phyloP scores from a whole-genome alignment of 1,139 yeast species.

The Protomyces gravidus region DNA sequence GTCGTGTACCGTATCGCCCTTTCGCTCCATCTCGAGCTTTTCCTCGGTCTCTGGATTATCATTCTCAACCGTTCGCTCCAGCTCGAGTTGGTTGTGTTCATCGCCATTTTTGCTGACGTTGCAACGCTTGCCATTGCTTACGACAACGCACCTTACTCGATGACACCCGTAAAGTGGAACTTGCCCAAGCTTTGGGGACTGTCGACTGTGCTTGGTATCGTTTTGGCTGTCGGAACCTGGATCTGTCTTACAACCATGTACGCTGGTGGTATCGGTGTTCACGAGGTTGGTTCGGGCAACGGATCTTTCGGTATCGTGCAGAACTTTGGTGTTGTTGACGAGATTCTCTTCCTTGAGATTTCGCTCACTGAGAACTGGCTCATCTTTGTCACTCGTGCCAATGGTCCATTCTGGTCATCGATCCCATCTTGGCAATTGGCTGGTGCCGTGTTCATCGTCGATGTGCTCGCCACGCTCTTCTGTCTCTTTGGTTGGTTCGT shows the following conservation, averaged over 20 bases:
- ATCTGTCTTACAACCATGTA: conserved; percentile 68
- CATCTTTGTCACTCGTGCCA: conserved; percentile 72
- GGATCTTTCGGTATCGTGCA: conserved; percentile 57
- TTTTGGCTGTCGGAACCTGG: conserved; percentile 70
- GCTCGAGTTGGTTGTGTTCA: conserved; percentile 66
- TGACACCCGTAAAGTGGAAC: conserved; percentile 98
- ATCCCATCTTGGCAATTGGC: conserved; percentile 69
- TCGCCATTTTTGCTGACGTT: conserved; percentile 73
- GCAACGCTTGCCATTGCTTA: conserved; percentile 75
- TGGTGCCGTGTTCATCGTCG: conserved; percentile 66
- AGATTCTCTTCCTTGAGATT: conserved; percentile 66
- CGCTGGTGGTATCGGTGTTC: conserved; percentile 40
- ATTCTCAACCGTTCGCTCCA: conserved; percentile 62
- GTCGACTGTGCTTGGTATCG: conserved; percentile 62
- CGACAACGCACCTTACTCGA: conserved; percentile 93
- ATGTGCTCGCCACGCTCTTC: conserved; percentile 65
- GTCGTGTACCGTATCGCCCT: conserved; percentile 76
- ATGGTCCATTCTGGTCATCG: conserved; percentile 72
- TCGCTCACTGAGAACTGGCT: conserved; percentile 76
- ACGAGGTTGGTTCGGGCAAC: conserved; percentile 36
- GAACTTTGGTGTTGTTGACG: conserved; percentile 67
- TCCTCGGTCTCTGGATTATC: conserved; percentile 71
- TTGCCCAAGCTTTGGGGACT: conserved; percentile 78
- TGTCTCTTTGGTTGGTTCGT: conserved; percentile 69
- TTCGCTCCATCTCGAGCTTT: conserved; percentile 66